These are phyloP conservation scores for Eucalyptus erythrocorys DNA, from an alignment of 345 rosid species.

Conservation along the genomic window DNA sequence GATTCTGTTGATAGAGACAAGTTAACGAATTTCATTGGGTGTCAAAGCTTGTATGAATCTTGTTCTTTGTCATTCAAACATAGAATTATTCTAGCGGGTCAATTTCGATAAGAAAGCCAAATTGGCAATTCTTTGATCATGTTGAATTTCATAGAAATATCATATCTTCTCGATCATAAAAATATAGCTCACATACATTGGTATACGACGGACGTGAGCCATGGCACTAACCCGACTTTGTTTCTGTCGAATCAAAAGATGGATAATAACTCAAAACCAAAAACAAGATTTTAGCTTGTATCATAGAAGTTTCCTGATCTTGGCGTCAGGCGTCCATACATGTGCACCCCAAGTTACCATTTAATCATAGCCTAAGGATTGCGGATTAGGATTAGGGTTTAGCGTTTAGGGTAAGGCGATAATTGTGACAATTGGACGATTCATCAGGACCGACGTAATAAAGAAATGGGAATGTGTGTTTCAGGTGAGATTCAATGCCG, in stretches of 20 bases:
- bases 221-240: background rate
- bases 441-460: background rate
- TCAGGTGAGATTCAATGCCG: background rate
- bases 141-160: background rate
- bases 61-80: background rate
- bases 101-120: background rate
- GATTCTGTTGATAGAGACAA: background rate
- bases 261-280: background rate
- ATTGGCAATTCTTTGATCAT: background rate
- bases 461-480: background rate
- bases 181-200: background rate
- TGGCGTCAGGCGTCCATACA: background rate
- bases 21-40: background rate
- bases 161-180: background rate
- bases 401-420: background rate
- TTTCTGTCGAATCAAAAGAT: background rate
- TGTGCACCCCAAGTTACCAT: background rate
- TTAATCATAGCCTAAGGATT: background rate
- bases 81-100: background rate
- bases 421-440: background rate
- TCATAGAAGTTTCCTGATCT: background rate
- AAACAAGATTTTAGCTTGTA: background rate
- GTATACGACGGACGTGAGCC: fast-evolving
- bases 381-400: background rate
- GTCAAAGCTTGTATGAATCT: background rate